A percentile compares a stretch with the other conserved stretches of the same genome.
These are phyloP conservation scores for Dalbergia cochinchinensis DNA, from an alignment of 306 rosid genomes.

Conservation along the genomic window DNA sequence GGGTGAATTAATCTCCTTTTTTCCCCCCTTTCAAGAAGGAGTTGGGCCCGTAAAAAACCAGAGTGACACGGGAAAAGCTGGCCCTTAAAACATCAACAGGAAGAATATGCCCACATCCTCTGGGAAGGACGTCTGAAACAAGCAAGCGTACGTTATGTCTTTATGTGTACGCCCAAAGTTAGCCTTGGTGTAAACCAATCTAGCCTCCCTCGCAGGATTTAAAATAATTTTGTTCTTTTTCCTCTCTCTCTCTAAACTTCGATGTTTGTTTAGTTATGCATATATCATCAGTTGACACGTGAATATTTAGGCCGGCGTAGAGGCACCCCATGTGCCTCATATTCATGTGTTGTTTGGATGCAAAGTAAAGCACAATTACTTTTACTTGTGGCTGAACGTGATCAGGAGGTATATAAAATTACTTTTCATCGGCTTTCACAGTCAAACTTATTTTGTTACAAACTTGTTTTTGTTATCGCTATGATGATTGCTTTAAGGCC, in stretches of 20 bases:
- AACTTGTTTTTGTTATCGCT: neutral
- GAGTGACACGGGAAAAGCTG: too few species aligned
- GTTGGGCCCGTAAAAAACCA: too few species aligned
- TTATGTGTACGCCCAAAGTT: too few species aligned
- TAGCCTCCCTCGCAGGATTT: neutral
- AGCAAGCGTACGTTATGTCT: too few species aligned
- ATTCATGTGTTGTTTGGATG: neutral
- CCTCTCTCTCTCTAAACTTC: too few species aligned
- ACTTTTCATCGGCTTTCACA: neutral
- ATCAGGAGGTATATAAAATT: neutral
- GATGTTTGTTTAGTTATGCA: neutral
- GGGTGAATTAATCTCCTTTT: too few species aligned
- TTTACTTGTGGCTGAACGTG: neutral
- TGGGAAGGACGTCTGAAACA: too few species aligned
- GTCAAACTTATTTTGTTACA: neutral
- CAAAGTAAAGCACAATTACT: neutral
- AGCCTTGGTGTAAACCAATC: too few species aligned
- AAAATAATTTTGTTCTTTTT: neutral
- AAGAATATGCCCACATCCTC: too few species aligned
- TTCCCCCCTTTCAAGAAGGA: too few species aligned
- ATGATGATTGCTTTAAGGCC: neutral
- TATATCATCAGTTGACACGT: neutral
- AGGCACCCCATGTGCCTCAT: slow-evolving; percentile 3
- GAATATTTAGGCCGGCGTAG: neutral
- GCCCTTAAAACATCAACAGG: too few species aligned